Evolutionary conservation across 768 basidiomycete species (phyloP).

Genomic region (Imleria badia): DNA sequence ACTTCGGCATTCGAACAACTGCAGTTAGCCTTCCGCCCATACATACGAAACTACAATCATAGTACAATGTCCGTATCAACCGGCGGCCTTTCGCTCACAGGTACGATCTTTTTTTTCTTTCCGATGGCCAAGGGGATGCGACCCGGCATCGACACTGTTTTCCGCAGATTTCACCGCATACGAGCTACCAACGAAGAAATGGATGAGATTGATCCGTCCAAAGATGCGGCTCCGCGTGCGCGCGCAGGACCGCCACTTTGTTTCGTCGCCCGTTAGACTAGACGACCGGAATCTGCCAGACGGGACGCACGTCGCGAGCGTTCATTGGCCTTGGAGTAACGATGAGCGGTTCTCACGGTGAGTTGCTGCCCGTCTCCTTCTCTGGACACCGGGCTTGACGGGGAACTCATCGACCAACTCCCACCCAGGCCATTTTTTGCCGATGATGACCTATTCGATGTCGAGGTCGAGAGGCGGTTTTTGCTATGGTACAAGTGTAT

Average conservation of each 20-base stretch:
- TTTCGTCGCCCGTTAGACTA: constrained; percentile 17
- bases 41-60: no score
- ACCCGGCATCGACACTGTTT: background rate
- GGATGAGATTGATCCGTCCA: constrained; percentile 19
- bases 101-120: constrained; percentile 10
- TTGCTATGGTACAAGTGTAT: constrained; percentile 25
- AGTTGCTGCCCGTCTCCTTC: background rate
- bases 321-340: constrained; percentile 18
- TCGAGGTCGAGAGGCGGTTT: constrained; percentile 21
- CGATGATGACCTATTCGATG: constrained; percentile 19
- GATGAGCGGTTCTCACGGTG: constrained; percentile 14
- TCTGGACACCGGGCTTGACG: background rate
- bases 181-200: constrained; percentile 21
- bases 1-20: no score
- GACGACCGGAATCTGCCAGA: constrained; percentile 1
- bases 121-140: background rate
- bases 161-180: constrained; percentile 25
- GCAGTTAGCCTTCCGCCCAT: no score
- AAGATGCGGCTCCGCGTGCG: constrained; percentile 25
- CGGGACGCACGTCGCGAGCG: background rate
- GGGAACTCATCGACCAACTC: background rate
- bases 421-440: constrained; percentile 13
- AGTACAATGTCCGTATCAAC: constrained; percentile 15
- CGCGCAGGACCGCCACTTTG: constrained; percentile 1
- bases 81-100: constrained; percentile 13